Conservation (phyloP, 2,329 filamentous ascomycete species). For the Cladorrhinum sp. region DNA sequence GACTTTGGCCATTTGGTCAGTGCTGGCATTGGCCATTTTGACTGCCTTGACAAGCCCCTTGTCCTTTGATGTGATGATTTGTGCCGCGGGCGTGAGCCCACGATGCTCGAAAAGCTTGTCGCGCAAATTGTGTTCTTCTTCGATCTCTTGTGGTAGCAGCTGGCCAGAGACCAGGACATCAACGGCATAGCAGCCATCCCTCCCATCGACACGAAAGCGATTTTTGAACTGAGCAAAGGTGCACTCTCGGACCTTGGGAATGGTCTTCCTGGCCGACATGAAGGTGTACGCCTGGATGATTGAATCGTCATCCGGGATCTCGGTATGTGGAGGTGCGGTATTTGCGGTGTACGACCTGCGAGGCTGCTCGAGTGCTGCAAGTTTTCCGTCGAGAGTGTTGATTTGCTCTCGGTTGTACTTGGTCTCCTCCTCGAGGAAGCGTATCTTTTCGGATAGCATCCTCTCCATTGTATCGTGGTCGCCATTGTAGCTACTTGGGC, state of each 20-base stretch:
- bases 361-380: background rate
- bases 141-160: constrained; percentile 16
- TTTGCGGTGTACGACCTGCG: background rate
- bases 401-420: constrained; percentile 4
- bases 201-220: constrained; percentile 6
- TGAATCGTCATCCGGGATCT: background rate
- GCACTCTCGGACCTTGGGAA: constrained; percentile 11
- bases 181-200: constrained; percentile 13
- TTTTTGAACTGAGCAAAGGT: constrained; percentile 20
- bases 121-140: constrained; percentile 15
- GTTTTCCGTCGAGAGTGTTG: constrained; percentile 1
- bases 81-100: background rate
- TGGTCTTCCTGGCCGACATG: background rate
- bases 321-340: background rate
- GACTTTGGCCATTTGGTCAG: background rate
- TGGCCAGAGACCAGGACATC: constrained; percentile 13
- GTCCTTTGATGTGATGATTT: constrained; percentile 7
- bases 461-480: background rate
- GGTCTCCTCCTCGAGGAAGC: constrained; percentile 4
- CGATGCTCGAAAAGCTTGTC: constrained; percentile 5
- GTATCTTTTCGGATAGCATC: background rate
- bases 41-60: constrained; percentile 10
- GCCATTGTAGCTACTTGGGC: background rate
- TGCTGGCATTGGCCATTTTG: constrained; percentile 5
- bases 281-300: background rate